A percentile compares a stretch with the other conserved stretches of the same genome.
These are phyloP conservation scores for Cryptococcus floricola DNA, from an alignment of 1,284 basidiomycete genomes.

Conservation along the genomic window DNA sequence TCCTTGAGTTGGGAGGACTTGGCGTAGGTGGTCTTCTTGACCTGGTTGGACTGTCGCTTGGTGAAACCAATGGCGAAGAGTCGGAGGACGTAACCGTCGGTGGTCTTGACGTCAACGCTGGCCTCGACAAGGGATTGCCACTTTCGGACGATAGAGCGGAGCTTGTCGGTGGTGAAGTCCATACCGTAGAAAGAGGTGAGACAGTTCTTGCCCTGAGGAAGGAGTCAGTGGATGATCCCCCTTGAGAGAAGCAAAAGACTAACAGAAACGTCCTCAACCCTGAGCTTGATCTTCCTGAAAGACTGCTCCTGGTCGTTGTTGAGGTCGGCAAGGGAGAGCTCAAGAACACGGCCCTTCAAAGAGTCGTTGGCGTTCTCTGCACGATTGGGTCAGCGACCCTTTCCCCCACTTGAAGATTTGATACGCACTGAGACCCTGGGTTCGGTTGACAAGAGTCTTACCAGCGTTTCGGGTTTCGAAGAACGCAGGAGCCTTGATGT, in stretches of 20 bases:
- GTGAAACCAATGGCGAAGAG: constrained; percentile 99
- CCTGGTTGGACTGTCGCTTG: constrained; percentile 92
- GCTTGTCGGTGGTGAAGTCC: constrained; percentile 99
- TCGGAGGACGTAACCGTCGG: constrained; percentile 98
- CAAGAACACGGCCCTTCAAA: constrained; percentile 93
- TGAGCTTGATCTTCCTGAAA: constrained; percentile 99
- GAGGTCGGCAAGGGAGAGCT: constrained; percentile 94
- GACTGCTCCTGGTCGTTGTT: constrained; percentile 99
- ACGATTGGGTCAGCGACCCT: background rate
- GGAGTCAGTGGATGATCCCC: background rate
- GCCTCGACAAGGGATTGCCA: constrained; percentile 99
- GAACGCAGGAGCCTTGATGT: constrained; percentile 97
- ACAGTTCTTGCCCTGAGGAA: constrained; percentile 89
- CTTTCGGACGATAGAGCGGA: constrained; percentile 98
- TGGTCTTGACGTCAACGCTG: constrained; percentile 97
- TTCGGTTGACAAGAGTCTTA: constrained; percentile 98
- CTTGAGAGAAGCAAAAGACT: constrained; percentile 10
- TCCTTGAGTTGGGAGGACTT: constrained; percentile 92
- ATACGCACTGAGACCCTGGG: constrained; percentile 89
- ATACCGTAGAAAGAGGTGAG: constrained; percentile 99
- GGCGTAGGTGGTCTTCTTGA: constrained; percentile 99
- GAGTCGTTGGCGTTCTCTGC: constrained; percentile 98
- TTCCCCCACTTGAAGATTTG: background rate
- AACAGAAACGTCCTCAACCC: constrained; percentile 79
- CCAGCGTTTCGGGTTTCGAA: constrained; percentile 97